A percentile compares a stretch with the other conserved stretches of the same genome.
Conservation (phyloP, 2,329 filamentous ascomycete genomes). For the Verticillium zaregamsianum region DNA sequence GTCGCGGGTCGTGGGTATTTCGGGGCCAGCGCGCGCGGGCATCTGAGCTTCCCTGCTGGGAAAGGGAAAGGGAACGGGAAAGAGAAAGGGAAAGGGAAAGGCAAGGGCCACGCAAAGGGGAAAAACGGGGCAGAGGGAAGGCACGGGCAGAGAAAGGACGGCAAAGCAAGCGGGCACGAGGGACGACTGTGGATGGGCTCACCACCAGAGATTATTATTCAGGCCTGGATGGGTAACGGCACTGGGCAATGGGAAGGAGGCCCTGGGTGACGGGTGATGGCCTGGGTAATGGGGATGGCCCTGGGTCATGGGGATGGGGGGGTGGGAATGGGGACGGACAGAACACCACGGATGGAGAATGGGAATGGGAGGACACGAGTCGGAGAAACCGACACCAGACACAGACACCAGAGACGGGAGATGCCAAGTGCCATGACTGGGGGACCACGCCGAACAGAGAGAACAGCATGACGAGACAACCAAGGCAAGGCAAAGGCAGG, state of each 20-base stretch:
- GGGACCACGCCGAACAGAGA: background rate
- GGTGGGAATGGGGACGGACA: slow-evolving; percentile 3
- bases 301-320: background rate
- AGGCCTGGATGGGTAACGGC: background rate
- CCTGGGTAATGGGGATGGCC: no score
- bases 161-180: slow-evolving; percentile 7
- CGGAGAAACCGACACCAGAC: background rate
- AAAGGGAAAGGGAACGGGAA: slow-evolving; percentile 7
- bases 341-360: slow-evolving; percentile 5
- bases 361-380: slow-evolving; percentile 1
- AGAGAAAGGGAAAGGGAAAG: slow-evolving; percentile 10
- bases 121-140: slow-evolving; percentile 18
- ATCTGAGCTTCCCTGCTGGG: slow-evolving; percentile 6
- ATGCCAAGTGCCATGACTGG: no score
- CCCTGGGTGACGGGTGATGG: background rate
- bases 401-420: no score
- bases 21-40: slow-evolving; percentile 15
- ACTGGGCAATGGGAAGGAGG: background rate
- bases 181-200: background rate
- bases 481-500: slow-evolving; percentile 8
- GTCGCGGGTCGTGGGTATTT: slow-evolving; percentile 20
- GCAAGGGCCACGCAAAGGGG: slow-evolving; percentile 18
- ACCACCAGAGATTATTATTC: slow-evolving; percentile 3
- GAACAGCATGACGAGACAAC: background rate
- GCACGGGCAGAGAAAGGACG: slow-evolving; percentile 11